Percentiles rank a stretch among this genome's conserved stretches.
Evolutionary conservation across 2,329 filamentous ascomycete genomes (phyloP).

Genomic region (Aureobasidium leucospermi): DNA sequence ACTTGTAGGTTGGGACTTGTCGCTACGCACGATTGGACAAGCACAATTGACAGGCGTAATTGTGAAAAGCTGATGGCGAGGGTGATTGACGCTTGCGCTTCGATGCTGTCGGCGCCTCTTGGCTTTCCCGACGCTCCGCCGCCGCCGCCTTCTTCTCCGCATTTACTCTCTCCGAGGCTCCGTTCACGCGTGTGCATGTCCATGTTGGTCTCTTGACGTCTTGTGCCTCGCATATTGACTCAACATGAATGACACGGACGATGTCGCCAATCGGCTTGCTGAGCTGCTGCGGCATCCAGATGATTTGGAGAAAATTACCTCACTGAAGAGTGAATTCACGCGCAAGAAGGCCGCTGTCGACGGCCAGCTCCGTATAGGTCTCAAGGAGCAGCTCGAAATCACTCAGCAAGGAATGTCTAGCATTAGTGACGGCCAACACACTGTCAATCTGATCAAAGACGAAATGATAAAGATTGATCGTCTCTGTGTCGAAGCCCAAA

Average conservation of each 20-base stretch:
- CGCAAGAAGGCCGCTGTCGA: slow-evolving; percentile 92
- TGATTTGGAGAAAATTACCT: slow-evolving; percentile 90
- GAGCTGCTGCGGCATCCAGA: slow-evolving; percentile 93
- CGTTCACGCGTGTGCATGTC: neutral
- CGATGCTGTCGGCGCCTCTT: neutral
- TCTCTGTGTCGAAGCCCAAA: slow-evolving; percentile 92
- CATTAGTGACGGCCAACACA: slow-evolving; percentile 82
- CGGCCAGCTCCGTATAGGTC: slow-evolving; percentile 76
- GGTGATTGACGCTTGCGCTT: neutral
- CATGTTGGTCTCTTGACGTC: neutral
- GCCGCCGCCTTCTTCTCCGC: neutral
- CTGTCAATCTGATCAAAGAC: slow-evolving; percentile 87
- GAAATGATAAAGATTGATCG: slow-evolving; percentile 99
- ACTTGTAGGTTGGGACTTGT: neutral
- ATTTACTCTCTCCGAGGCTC: neutral
- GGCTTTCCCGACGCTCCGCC: neutral
- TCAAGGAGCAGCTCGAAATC: slow-evolving; percentile 87
- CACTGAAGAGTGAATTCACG: slow-evolving; percentile 83
- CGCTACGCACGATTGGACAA: neutral
- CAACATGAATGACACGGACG: slow-evolving; percentile 27
- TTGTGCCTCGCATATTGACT: neutral
- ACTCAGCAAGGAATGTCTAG: slow-evolving; percentile 89
- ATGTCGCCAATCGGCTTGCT: slow-evolving; percentile 57
- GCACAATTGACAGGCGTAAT: neutral
- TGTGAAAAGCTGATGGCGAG: slow-evolving; percentile 7